phyloP scores from a whole-genome alignment of 768 basidiomycete species.

The Rhodotorula graminis region DNA sequence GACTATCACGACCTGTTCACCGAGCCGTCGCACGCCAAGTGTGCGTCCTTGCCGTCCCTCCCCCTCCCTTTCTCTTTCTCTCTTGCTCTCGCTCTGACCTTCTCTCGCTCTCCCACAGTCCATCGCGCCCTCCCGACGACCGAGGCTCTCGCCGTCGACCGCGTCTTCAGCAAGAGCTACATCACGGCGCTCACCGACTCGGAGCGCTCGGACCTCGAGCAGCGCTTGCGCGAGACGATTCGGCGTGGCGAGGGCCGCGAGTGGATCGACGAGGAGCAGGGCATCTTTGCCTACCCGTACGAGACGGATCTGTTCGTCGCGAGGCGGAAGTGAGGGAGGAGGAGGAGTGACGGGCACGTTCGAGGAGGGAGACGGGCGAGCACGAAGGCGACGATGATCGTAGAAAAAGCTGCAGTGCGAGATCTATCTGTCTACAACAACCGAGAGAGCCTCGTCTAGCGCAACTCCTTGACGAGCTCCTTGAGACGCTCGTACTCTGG shows the following conservation, averaged over 20 bases:
- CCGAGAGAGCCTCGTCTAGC: conserved; percentile 42
- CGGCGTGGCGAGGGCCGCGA: conserved; percentile 57
- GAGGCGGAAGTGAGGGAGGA: neutral
- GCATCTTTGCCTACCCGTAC: conserved; percentile 71
- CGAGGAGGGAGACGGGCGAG: neutral
- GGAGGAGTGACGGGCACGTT: neutral
- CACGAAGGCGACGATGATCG: too few relatives aligned
- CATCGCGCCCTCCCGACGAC: conserved; percentile 56
- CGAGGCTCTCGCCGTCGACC: conserved; percentile 58
- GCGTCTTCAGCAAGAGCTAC: conserved; percentile 80
- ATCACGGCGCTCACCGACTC: conserved; percentile 60
- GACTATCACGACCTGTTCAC: conserved; percentile 54
- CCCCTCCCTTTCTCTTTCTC: neutral
- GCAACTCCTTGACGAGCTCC: conserved; percentile 63
- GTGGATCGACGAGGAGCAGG: conserved; percentile 71
- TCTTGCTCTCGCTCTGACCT: neutral
- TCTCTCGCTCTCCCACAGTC: conserved; percentile 40
- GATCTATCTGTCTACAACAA: neutral
- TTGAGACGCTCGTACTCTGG: conserved; percentile 70
- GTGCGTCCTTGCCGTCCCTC: neutral
- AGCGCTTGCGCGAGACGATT: conserved; percentile 58
- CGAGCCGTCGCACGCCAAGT: conserved; percentile 53
- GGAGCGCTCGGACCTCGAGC: conserved; percentile 56
- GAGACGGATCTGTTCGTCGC: conserved; percentile 43
- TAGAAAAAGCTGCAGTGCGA: too few relatives aligned